Percentiles rank a stretch among this genome's conserved stretches.
Evolutionary conservation across 352 stramenopile species (phyloP).

Genomic region (Phytopythium sindhum): DNA sequence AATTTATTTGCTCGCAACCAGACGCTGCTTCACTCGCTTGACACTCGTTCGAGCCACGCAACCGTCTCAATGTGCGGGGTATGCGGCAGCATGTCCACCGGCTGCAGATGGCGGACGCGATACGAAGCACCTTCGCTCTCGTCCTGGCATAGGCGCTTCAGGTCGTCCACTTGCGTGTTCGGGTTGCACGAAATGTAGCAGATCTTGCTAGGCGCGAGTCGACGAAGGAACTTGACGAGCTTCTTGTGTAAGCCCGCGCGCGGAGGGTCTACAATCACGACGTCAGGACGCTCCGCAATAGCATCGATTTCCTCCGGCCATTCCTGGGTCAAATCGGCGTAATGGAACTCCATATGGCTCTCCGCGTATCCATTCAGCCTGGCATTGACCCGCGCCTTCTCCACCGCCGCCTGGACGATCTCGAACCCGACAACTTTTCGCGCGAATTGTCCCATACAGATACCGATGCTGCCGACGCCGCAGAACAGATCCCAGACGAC

Average conservation of each 20-base stretch:
- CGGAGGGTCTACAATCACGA: conserved; percentile 76
- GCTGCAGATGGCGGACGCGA: conserved; percentile 43
- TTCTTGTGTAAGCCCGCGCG: conserved; percentile 67
- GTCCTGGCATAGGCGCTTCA: conserved; percentile 38
- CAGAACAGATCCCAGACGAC: conserved; percentile 82
- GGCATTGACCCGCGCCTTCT: conserved; percentile 52
- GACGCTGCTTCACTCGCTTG: background rate
- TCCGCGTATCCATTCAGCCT: conserved; percentile 50
- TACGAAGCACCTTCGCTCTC: conserved; percentile 22
- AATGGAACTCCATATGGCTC: conserved; percentile 60
- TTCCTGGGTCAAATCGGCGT: conserved; percentile 51
- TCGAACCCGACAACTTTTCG: conserved; percentile 66
- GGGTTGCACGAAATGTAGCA: conserved; percentile 84
- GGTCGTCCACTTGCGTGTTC: conserved; percentile 51
- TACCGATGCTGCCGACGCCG: conserved; percentile 75
- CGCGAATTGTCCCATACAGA: conserved; percentile 52
- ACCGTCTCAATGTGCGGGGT: conserved; percentile 80
- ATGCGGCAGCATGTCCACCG: conserved; percentile 80
- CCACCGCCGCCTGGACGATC: conserved; percentile 52
- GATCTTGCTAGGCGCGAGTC: conserved; percentile 39
- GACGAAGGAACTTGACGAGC: conserved; percentile 52
- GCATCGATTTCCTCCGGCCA: conserved; percentile 37
- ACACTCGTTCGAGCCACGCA: conserved; percentile 45
- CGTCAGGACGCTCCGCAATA: conserved; percentile 26
- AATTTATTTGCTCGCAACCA: background rate